Base-by-base conservation (phyloP, 495 filamentous ascomycete genomes). In the Astrocystis sublimbata region DNA sequence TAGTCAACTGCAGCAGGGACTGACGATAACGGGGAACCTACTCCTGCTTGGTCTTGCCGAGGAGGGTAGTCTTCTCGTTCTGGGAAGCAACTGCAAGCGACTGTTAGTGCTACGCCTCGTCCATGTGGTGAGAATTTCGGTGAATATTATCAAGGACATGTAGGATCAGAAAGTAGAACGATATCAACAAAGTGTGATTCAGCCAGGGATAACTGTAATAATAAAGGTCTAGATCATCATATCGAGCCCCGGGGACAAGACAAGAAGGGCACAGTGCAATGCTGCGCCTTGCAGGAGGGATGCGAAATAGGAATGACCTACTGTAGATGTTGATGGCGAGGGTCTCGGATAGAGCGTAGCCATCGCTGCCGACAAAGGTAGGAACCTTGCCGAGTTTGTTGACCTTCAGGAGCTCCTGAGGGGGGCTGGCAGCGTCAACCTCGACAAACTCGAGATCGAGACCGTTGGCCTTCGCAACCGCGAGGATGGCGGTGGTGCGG, bases 11-110 rank as follows among this genome's bases (percentile, higher is more conserved):
- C 15, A 13, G 19, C 19, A 0, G 15, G 33, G 26, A 58, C 19
- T 7, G 7, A 36, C 13, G 8, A n/a, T 2, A 33, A 12, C 5
- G 42, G 24, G 2, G 9, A 51, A 65, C 81, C 74, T 87, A 91
- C 85, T 99, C 94, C 81, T 98, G 92, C 89, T 99, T 99, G 80
- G 93, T 98, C 87, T 97, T 97, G 72, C 94, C 94, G 63, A 99
- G 85, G 53, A 99, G 91, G 65, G 92, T 93, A 65, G 96, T 99
- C 87, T 97, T 98, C 88, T 98, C 94, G 78, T 99, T 98, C 83
- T 99, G 94, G 69, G 94, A 97, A 73, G 94, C 92, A 72, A 99
- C 94, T 98, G 74, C 38, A 38, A 61, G 24, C 51, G 24, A 8
- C 59, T 66, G 73, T 81, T 76, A 83, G 75, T 31, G n/a, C 33